phyloP scores from a whole-genome alignment of 225 moss, liverwort and hornwort species.

The Straminergon stramineum region DNA sequence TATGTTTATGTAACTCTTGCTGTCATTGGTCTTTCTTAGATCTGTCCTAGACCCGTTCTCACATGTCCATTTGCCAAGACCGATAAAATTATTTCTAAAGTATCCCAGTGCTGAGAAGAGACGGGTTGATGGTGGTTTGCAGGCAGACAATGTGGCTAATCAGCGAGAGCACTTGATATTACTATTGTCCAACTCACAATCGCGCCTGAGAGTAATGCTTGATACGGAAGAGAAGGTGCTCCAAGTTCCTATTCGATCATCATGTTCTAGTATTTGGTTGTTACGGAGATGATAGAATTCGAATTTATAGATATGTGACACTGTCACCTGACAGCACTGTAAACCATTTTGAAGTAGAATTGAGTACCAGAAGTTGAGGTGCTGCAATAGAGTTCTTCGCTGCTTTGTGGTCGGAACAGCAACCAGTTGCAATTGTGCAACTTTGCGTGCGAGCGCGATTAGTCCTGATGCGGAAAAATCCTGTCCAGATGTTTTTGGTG shows the following conservation, averaged over 20 bases:
- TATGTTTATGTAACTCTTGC: neutral
- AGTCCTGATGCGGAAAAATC: neutral
- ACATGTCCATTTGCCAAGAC: neutral
- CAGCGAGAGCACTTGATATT: constrained; percentile 95
- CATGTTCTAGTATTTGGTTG: neutral
- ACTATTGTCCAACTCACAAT: constrained; percentile 72
- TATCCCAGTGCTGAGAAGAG: neutral
- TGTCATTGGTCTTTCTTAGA: neutral
- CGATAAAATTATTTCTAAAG: neutral
- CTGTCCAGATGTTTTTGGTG: neutral
- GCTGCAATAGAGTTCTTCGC: neutral
- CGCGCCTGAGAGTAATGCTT: constrained; percentile 49
- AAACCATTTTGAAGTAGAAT: neutral
- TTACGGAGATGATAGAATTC: neutral
- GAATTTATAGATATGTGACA: neutral
- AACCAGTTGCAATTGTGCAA: neutral
- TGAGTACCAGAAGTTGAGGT: neutral
- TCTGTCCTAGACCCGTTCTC: neutral
- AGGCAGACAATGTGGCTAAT: constrained; percentile 85
- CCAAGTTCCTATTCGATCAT: neutral
- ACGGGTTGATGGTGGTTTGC: constrained; percentile 14
- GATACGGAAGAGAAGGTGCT: constrained; percentile 52
- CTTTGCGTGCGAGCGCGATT: neutral
- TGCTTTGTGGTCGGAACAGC: neutral
- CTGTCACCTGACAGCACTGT: neutral